Conservation (phyloP, 768 basidiomycete genomes). For the Russula dissimulans region DNA sequence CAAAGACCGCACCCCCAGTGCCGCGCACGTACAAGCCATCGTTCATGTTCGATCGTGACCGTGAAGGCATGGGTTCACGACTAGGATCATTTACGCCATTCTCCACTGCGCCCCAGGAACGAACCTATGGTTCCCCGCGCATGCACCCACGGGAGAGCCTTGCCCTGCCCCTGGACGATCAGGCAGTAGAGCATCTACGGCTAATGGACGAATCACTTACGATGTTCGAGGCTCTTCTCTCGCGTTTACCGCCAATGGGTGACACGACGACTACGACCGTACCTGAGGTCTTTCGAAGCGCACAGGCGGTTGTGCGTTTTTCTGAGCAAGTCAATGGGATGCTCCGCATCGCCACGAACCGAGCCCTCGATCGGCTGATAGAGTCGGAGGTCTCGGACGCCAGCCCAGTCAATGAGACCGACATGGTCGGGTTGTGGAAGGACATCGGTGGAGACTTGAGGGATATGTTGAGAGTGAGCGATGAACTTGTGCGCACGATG, state of each 20-base stretch:
- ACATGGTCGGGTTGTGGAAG: slow-evolving; percentile 54
- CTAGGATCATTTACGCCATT: slow-evolving; percentile 11
- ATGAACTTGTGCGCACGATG: slow-evolving; percentile 68
- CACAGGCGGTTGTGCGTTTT: slow-evolving; percentile 52
- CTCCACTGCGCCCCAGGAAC: slow-evolving; percentile 11
- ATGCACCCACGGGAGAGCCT: slow-evolving; percentile 4
- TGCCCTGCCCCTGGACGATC: slow-evolving; percentile 14
- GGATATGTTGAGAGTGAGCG: slow-evolving; percentile 61
- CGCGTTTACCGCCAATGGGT: slow-evolving; percentile 41
- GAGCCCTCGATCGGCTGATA: slow-evolving; percentile 65
- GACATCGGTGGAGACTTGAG: slow-evolving; percentile 62
- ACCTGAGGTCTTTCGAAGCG: slow-evolving; percentile 49
- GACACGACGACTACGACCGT: slow-evolving; percentile 33
- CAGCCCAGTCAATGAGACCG: slow-evolving; percentile 23
- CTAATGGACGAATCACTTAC: slow-evolving; percentile 60
- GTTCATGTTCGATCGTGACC: slow-evolving; percentile 28
- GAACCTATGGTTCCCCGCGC: slow-evolving; percentile 19
- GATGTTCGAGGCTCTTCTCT: slow-evolving; percentile 61
- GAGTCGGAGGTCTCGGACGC: slow-evolving; percentile 61
- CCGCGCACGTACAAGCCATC: slow-evolving; percentile 36
- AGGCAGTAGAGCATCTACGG: slow-evolving; percentile 47
- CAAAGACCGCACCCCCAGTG: slow-evolving; percentile 32
- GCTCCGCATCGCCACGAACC: slow-evolving; percentile 44
- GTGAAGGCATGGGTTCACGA: slow-evolving; percentile 14
- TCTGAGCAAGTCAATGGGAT: slow-evolving; percentile 61